phyloP scores from a whole-genome alignment of 768 basidiomycete genomes.

The Harrya chromipes region DNA sequence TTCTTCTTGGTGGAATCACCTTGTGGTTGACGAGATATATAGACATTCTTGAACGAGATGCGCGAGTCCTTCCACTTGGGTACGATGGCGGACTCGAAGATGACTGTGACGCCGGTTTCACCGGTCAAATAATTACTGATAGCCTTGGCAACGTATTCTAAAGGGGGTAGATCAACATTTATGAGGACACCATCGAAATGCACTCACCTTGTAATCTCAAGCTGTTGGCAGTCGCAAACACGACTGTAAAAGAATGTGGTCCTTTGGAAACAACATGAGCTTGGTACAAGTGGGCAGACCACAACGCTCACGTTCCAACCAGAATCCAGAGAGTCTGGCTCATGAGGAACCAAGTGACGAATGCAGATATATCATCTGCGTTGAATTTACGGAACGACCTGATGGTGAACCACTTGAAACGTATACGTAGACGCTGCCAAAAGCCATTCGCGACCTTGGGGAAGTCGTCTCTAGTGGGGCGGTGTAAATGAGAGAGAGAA shows the following conservation, averaged over 20 bases:
- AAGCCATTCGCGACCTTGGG: conserved; percentile 81
- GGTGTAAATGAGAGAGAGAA: conserved; percentile 70
- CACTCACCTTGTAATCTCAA: conserved; percentile 73
- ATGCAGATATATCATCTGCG: conserved; percentile 95
- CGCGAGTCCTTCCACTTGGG: conserved; percentile 97
- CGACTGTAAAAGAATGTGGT: conserved; percentile 95
- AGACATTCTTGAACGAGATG: conserved; percentile 96
- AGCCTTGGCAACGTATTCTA: conserved; percentile 80
- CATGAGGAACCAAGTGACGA: conserved; percentile 93
- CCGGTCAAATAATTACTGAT: conserved; percentile 92
- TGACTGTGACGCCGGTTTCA: conserved; percentile 90
- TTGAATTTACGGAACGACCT: conserved; percentile 93
- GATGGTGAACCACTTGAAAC: conserved; percentile 98
- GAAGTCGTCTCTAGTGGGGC: conserved; percentile 88
- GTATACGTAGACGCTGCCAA: conserved; percentile 83
- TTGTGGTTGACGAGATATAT: conserved; percentile 76
- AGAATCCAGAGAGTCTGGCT: conserved; percentile 96
- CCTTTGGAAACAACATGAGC: conserved; percentile 35
- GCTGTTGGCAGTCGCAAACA: conserved; percentile 88
- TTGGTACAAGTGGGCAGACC: neutral
- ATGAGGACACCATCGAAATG: neutral
- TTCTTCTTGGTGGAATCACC: conserved; percentile 14
- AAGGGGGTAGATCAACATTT: conserved; percentile 7
- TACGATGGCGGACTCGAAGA: conserved; percentile 97
- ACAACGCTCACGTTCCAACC: conserved; percentile 56